phyloP scores from a whole-genome alignment of 805 yeast species.

The Yamadazyma paraphyllophila region DNA sequence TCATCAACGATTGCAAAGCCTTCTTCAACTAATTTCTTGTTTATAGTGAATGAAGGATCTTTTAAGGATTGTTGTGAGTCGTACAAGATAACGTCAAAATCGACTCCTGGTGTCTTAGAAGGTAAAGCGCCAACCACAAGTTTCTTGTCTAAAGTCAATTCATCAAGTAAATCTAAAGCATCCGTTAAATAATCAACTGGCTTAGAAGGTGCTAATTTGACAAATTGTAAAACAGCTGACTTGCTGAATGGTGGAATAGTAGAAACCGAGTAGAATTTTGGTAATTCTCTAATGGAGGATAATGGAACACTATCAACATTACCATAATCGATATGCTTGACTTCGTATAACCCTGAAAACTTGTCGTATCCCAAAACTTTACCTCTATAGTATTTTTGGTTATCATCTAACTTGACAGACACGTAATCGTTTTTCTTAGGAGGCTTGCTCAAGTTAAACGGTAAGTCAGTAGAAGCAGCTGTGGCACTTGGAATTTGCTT shows the following conservation, averaged over 20 bases:
- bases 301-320: constrained; percentile 45
- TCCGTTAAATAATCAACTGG: constrained; percentile 55
- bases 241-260: constrained; percentile 53
- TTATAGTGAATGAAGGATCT: constrained; percentile 58
- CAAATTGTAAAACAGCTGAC: constrained; percentile 50
- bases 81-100: constrained; percentile 52
- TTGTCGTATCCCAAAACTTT: constrained; percentile 48
- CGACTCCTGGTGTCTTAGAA: constrained; percentile 38
- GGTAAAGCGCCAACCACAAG: constrained; percentile 55
- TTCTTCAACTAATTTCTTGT: constrained; percentile 53
- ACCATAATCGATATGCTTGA: constrained; percentile 64
- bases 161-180: constrained; percentile 54
- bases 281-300: constrained; percentile 49
- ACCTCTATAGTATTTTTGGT: constrained; percentile 60
- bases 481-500: constrained; percentile 36
- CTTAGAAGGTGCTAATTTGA: constrained; percentile 55
- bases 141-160: constrained; percentile 48
- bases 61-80: constrained; percentile 53
- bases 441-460: constrained; percentile 35
- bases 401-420: constrained; percentile 50
- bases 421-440: constrained; percentile 59
- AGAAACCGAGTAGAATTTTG: constrained; percentile 44
- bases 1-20: constrained; percentile 61
- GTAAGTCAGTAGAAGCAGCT: constrained; percentile 35
- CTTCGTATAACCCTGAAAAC: constrained; percentile 41